Evolutionary conservation across 495 filamentous ascomycete genomes (phyloP).

Genomic region (Daldinia decipiens): DNA sequence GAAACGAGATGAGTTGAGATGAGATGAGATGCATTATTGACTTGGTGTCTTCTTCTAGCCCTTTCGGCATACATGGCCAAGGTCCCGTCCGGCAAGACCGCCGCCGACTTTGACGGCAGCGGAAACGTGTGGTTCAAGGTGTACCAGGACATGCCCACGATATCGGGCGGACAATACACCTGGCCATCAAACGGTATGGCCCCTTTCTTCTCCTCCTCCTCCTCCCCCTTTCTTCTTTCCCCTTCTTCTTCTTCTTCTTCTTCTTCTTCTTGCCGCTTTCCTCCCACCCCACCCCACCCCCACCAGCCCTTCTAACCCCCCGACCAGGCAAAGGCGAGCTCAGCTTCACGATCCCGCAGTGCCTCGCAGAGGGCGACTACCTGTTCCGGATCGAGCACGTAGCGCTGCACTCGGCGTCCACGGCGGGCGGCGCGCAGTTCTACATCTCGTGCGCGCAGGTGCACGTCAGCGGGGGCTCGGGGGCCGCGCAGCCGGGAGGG

Average conservation of each 20-base stretch:
- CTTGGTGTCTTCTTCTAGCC: conserved; percentile 37
- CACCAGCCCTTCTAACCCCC: not conserved
- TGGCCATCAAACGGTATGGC: conserved; percentile 58
- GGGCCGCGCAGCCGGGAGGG: conserved; percentile 49
- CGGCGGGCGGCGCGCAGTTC: conserved; percentile 62
- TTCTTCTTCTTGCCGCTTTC: not conserved
- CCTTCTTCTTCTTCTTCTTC: not conserved
- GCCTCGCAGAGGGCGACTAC: conserved; percentile 65
- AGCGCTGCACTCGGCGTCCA: conserved; percentile 59
- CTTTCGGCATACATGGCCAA: conserved; percentile 65
- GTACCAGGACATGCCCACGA: conserved; percentile 57
- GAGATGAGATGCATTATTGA: conserved; percentile 15
- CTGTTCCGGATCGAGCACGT: conserved; percentile 69
- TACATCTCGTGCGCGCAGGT: conserved; percentile 64
- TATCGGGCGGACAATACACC: conserved; percentile 49
- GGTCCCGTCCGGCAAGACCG: conserved; percentile 58
- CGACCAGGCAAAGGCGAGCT: conserved; percentile 48
- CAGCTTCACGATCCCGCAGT: conserved; percentile 59
- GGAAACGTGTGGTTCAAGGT: conserved; percentile 66
- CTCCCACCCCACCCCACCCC: not conserved
- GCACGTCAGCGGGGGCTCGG: conserved; percentile 53
- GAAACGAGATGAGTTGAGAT: not conserved
- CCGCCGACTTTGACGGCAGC: conserved; percentile 59
- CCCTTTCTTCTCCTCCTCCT: not conserved
- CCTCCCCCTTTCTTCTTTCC: not conserved